Conservation (phyloP, 169 alveolate genomes). For the Blepharisma undulans region DNA sequence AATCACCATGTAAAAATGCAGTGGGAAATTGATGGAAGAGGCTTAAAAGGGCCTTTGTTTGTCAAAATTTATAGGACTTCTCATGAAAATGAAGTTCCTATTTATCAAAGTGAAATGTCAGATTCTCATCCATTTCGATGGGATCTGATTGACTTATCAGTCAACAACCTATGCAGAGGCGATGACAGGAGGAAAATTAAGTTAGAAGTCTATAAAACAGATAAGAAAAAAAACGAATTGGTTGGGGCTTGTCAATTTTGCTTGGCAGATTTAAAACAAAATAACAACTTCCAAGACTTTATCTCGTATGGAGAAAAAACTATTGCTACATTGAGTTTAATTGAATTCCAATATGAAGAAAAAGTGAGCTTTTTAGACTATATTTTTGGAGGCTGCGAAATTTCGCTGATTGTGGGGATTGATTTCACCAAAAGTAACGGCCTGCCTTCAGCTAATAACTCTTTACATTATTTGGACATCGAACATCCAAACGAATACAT, state of each 20-base stretch:
- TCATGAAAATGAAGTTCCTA: background rate
- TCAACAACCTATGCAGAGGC: conserved; percentile 43
- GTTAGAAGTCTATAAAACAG: conserved; percentile 36
- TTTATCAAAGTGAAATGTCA: conserved; percentile 27
- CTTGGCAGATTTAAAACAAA: conserved; percentile 8
- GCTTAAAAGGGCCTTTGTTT: background rate
- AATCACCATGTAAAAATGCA: background rate
- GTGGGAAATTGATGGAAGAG: background rate
- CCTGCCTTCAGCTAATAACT: conserved; percentile 36
- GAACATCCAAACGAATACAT: conserved; percentile 62
- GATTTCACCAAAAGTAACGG: conserved; percentile 86
- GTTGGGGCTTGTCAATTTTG: background rate
- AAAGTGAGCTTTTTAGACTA: conserved; percentile 78
- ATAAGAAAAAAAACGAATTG: conserved; percentile 10
- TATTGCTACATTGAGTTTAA: background rate
- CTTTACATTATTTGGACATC: conserved; percentile 52
- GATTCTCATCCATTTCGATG: background rate
- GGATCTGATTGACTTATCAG: conserved; percentile 38
- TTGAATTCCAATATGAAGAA: conserved; percentile 37
- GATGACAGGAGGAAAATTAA: conserved; percentile 39
- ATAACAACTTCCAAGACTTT: background rate
- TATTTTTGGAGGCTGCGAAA: conserved; percentile 79
- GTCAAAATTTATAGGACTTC: background rate
- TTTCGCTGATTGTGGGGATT: conserved; percentile 72
- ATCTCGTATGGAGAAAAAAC: background rate